Evolutionary conservation across 1,284 basidiomycete species (phyloP).

Genomic region (Pascua guehoae): DNA sequence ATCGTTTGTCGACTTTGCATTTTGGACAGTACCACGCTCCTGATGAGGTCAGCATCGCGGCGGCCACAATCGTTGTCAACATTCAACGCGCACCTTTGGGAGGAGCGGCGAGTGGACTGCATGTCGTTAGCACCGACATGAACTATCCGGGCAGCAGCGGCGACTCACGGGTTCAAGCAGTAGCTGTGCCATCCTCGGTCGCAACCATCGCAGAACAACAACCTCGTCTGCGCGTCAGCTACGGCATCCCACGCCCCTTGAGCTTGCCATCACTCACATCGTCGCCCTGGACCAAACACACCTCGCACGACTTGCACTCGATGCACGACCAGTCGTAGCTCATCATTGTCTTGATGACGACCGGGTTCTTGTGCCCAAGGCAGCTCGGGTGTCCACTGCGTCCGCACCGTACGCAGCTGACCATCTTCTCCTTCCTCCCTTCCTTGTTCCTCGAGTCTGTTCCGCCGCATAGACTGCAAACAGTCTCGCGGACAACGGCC

Average conservation of each 20-base stretch:
- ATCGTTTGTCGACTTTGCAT: slow-evolving; percentile 14
- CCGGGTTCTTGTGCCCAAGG: slow-evolving; percentile 47
- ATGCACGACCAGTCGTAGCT: slow-evolving; percentile 83
- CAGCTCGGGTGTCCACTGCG: slow-evolving; percentile 65
- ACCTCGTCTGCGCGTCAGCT: slow-evolving; percentile 58
- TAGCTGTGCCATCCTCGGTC: slow-evolving; percentile 94
- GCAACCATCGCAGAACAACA: slow-evolving; percentile 91
- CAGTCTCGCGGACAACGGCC: slow-evolving; percentile 8
- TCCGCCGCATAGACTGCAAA: slow-evolving; percentile 35
- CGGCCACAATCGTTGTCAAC: too few relatives aligned
- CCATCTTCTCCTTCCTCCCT: slow-evolving; percentile 32
- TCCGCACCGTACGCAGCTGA: slow-evolving; percentile 39
- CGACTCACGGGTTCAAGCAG: slow-evolving; percentile 66
- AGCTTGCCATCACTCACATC: slow-evolving; percentile 63
- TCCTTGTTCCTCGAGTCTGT: slow-evolving; percentile 23
- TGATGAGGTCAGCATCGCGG: too few relatives aligned
- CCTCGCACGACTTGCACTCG: slow-evolving; percentile 90
- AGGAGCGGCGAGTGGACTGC: slow-evolving; percentile 58
- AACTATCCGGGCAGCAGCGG: not conserved
- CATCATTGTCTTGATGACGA: slow-evolving; percentile 39
- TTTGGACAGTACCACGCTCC: slow-evolving; percentile 26
- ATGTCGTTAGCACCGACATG: not conserved
- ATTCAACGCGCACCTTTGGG: slow-evolving; percentile 60
- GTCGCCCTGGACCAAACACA: slow-evolving; percentile 78
- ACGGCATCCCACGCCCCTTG: rapidly evolving